Evolutionary conservation across 2,329 filamentous ascomycete genomes (phyloP), one percentile per base, ranked within the genome.

Genomic region (Didymella keratinophila): DNA sequence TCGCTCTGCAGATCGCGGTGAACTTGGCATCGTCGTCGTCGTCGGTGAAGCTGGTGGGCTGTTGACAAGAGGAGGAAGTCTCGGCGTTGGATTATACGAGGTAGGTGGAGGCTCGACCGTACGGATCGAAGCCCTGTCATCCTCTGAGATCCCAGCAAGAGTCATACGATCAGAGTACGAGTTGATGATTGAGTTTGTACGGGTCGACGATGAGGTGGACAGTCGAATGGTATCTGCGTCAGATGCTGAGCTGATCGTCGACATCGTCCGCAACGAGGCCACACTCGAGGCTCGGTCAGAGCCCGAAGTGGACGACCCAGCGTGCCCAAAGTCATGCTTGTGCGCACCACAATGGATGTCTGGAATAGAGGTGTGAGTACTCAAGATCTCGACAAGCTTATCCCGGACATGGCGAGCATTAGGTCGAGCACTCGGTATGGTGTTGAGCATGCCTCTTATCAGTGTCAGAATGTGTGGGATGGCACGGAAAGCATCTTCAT

Each of bases 381-480:
- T 59, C 11, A 77, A 56, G 18, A 77, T 72, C 5, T 72, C 71
- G 2, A 72, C 63, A 7, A 78, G 54, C 21, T 71, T 71, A 51
- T 80, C 76, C 9, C 78, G 74, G 6, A 82, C 78, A 49, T 76
- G 74, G 14, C 72, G 64, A 8, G 79, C 79, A 2, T 71, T 72
- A 1, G 80, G 81, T 18, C 81, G 73, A 7, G 77, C 62, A 21
- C 64, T 67, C 0, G 80, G 78, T 9, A 78, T 76, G 55, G 70
- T 75, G 52, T 68, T 73, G 48, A 82, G 67, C 79, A 82, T 83
- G 18, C 62, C 70, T 36, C 76, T 71, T 25, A 81, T 63, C n/a
- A 82, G 57, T 6, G 67, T 64, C 32, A 82, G 52, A 8, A 82
- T 69, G 11, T 75, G 72, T 4, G 78, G 78, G 2, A 82, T 62